Conservation (phyloP, 2,329 filamentous ascomycete genomes). For the Torrubiellomyces zombiae region DNA sequence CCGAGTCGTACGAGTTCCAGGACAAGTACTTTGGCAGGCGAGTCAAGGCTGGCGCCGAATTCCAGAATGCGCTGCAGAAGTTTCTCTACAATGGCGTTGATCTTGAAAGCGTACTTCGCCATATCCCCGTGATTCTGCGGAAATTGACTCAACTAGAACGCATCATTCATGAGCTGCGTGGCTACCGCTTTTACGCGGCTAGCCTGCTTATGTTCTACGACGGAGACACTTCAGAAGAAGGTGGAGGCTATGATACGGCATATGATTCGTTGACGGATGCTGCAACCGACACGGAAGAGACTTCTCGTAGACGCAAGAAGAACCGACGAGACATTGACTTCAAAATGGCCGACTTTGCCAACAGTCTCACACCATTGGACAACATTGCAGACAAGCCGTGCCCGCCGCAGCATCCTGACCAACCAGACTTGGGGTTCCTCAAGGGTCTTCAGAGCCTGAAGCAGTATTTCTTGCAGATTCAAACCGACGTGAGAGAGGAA, state of each 20-base stretch:
- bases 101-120: conserved; percentile 60
- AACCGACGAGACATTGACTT: conserved; percentile 58
- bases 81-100: conserved; percentile 87
- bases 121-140: conserved; percentile 73
- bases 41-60: conserved; percentile 73
- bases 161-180: conserved; percentile 62
- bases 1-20: conserved; percentile 78
- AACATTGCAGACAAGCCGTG: conserved; percentile 45
- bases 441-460: conserved; percentile 65
- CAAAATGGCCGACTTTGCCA: conserved; percentile 97
- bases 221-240: conserved; percentile 46
- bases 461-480: conserved; percentile 75
- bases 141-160: conserved; percentile 72
- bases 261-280: conserved; percentile 42
- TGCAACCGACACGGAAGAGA: conserved; percentile 40
- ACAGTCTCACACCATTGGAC: conserved; percentile 84
- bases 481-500: conserved; percentile 51
- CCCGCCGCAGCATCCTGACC: conserved; percentile 63
- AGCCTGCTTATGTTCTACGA: conserved; percentile 94
- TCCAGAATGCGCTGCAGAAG: conserved; percentile 70
- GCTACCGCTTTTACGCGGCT: conserved; percentile 90
- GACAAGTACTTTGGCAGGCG: conserved; percentile 95
- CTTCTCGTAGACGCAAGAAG: conserved; percentile 26
- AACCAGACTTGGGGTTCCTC: conserved; percentile 78
- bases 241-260: conserved; percentile 30